Base-by-base conservation (phyloP, 495 filamentous ascomycete species). In the Acidiella bohemica region DNA sequence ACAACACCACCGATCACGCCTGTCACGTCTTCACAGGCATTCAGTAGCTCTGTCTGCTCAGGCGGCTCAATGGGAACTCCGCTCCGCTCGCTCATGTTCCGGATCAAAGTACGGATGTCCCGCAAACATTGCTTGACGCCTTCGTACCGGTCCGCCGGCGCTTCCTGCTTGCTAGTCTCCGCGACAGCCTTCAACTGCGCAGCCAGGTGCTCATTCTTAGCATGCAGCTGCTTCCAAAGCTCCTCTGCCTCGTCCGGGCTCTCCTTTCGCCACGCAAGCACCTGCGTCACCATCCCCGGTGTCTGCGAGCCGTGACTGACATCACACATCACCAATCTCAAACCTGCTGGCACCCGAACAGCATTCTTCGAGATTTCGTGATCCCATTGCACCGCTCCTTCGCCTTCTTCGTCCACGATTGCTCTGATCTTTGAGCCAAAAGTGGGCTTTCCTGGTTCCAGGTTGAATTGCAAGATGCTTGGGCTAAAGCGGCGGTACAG, bases 281-380 rank as follows among this genome's bases (percentile, higher is more conserved):
- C 81, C 55, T 80, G 72, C 66, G 83, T 92, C 18, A 93, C 90
- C 88, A 97, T 93, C 5, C 84, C 76, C 0, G 88, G 86, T 10
- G 88, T 93, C 56, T 88, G 68, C n/a, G 76, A 83, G 31, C 90
- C 90, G 52, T 90, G 93, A 57, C 92, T 81, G 12, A 97, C 90
- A 55, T 97, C 90, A 44, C 85, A 93, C 75, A 97, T 84, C 6
- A 93, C 75, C 45, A 97, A 62, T 33, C 75, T 67, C 44, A 84
- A 63, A 0, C 75, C 75, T 0, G 65, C 67, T 0, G 81, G 81
- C 6, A 87, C 67, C 51, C 61, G 63, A 47, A 79, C 73, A 19
- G 66, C 68, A 17, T 67, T 60, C 51, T 87, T 81, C 12, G 61
- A 53, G 27, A 82, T 75, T 47, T 82, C 70, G 2, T 73, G 75